phyloP scores from a whole-genome alignment of 306 rosid species.

The Acacia acuminata region DNA sequence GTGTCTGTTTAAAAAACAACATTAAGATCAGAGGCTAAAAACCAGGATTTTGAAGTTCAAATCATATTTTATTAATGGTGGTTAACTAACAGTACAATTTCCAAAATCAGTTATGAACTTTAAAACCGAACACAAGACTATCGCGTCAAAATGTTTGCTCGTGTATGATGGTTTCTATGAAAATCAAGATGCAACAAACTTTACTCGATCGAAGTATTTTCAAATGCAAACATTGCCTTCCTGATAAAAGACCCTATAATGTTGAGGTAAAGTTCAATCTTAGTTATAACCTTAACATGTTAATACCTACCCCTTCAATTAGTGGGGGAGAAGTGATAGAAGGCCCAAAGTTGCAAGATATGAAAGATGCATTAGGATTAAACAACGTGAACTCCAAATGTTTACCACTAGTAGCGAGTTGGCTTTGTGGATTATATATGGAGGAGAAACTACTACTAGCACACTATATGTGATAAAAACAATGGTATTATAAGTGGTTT shows the following conservation, averaged over 20 bases:
- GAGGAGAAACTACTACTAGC: neutral
- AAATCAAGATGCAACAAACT: neutral
- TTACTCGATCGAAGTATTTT: neutral
- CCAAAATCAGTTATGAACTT: neutral
- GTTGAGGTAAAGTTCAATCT: too few relatives aligned
- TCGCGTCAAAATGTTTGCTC: neutral
- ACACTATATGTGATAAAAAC: neutral
- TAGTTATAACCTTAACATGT: too few relatives aligned
- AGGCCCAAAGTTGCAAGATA: too few relatives aligned
- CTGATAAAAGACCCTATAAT: too few relatives aligned
- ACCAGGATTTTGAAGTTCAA: neutral
- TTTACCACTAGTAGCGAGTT: neutral
- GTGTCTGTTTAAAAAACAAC: too few relatives aligned
- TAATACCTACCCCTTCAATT: too few relatives aligned
- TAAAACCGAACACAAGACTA: neutral
- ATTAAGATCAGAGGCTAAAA: too few relatives aligned
- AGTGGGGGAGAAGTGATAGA: too few relatives aligned
- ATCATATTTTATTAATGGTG: neutral
- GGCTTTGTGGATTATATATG: neutral
- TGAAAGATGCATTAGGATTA: too few relatives aligned
- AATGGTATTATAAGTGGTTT: neutral
- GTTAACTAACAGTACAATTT: neutral
- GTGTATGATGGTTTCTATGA: neutral
- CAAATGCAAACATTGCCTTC: neutral
- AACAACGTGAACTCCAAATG: neutral